Conservation (phyloP, 2,329 filamentous ascomycete species). For the Colletotrichum sp. region DNA sequence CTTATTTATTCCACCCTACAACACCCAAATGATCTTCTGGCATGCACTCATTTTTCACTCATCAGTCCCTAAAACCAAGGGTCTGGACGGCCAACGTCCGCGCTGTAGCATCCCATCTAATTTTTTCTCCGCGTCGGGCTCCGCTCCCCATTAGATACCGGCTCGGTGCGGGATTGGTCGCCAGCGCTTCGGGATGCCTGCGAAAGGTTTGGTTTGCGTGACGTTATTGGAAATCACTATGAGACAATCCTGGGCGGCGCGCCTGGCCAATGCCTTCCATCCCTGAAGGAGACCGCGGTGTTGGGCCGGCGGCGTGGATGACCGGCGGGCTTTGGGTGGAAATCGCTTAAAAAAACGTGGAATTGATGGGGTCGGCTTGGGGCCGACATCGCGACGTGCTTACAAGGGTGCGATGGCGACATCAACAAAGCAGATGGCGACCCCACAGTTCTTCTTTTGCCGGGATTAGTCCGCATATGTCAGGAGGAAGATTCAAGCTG, state of each 20-base stretch:
- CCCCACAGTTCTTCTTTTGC: not conserved
- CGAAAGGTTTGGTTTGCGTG: not conserved
- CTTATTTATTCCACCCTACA: not conserved
- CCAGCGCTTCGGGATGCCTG: not conserved
- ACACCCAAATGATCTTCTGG: not conserved
- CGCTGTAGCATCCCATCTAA: not conserved
- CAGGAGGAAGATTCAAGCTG: not conserved
- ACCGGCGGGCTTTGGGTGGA: not conserved
- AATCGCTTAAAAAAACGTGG: not conserved
- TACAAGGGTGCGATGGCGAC: slow-evolving; percentile 17
- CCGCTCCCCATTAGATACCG: not conserved
- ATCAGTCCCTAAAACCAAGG: not conserved
- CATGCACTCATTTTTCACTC: not conserved
- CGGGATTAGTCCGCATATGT: not conserved
- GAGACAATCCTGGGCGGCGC: not conserved
- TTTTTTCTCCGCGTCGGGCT: not conserved
- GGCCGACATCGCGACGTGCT: slow-evolving; percentile 10
- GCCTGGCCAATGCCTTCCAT: not conserved
- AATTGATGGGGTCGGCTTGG: not conserved
- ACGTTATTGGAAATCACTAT: slow-evolving; percentile 3
- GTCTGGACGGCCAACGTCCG: not conserved
- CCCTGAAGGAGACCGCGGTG: not conserved
- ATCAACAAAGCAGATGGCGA: not conserved
- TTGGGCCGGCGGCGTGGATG: not conserved
- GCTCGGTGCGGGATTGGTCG: not conserved